These are phyloP conservation scores for Colletotrichum liaoningense DNA, from an alignment of 2,329 filamentous ascomycete species.

Conservation along the genomic window DNA sequence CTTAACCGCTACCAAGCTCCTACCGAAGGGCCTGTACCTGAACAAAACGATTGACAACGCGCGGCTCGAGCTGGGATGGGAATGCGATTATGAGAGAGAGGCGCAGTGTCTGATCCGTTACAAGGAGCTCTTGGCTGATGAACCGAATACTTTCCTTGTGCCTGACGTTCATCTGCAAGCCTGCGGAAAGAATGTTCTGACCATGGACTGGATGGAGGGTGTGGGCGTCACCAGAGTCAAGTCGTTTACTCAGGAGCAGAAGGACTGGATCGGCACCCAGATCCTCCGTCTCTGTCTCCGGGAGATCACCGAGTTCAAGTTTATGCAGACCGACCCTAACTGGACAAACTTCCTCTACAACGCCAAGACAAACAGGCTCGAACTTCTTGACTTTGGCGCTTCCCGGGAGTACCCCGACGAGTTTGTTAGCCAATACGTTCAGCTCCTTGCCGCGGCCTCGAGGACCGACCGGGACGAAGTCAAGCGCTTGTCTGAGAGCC, in stretches of 20 bases:
- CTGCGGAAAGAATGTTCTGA: conserved; percentile 87
- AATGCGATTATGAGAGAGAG: conserved; percentile 95
- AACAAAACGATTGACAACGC: conserved; percentile 98
- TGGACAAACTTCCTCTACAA: conserved; percentile 99
- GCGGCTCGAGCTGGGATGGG: conserved; percentile 91
- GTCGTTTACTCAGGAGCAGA: conserved; percentile 82
- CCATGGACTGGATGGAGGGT: conserved; percentile 92
- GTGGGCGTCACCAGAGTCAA: conserved; percentile 84
- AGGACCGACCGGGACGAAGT: conserved; percentile 74
- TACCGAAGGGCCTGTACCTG: conserved; percentile 92
- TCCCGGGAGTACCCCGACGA: conserved; percentile 84
- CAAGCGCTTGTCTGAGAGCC: conserved; percentile 74
- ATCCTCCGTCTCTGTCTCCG: conserved; percentile 91
- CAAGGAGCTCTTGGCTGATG: conserved; percentile 78
- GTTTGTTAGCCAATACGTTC: conserved; percentile 85
- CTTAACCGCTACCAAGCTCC: conserved; percentile 87
- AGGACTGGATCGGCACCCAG: conserved; percentile 96
- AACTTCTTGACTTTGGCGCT: conserved; percentile 95
- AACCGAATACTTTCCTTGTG: conserved; percentile 80
- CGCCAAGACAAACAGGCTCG: conserved; percentile 74
- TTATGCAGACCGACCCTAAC: conserved; percentile 99
- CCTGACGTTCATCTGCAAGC: conserved; percentile 83
- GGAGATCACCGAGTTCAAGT: conserved; percentile 93
- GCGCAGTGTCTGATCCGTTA: conserved; percentile 84
- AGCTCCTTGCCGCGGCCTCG: conserved; percentile 83